A percentile compares a stretch with the other conserved stretches of the same genome.
Conservation (phyloP, 106 monocot species). For the Hemerocallis citrina region DNA sequence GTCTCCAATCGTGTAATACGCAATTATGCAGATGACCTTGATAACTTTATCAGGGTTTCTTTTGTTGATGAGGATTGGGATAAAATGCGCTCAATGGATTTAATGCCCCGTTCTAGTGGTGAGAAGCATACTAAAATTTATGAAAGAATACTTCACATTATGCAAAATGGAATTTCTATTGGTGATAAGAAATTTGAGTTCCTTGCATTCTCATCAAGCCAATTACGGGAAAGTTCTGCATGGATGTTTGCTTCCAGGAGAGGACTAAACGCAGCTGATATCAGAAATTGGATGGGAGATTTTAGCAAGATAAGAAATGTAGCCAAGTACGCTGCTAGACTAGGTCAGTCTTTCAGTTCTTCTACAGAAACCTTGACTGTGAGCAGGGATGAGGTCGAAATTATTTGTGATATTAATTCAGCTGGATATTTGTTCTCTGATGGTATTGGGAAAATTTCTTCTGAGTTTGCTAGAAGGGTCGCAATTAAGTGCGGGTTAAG, state of each 20-base stretch:
- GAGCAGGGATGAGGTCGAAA: constrained; percentile 30
- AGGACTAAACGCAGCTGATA: constrained; percentile 37
- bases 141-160: constrained; percentile 43
- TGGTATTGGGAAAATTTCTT: constrained; percentile 90
- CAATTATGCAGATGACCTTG: constrained; percentile 33
- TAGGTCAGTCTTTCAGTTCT: constrained; percentile 85
- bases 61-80: constrained; percentile 82
- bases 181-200: constrained; percentile 89
- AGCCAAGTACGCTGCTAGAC: constrained; percentile 82
- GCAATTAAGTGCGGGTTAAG: constrained; percentile 50
- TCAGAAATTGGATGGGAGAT: constrained; percentile 78
- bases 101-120: constrained; percentile 26
- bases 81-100: constrained; percentile 55
- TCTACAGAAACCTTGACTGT: constrained; percentile 79
- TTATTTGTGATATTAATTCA: constrained; percentile 54
- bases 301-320: constrained; percentile 81
- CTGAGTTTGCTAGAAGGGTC: constrained; percentile 63
- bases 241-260: constrained; percentile 91
- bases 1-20: constrained; percentile 88
- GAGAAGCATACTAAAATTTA: constrained; percentile 51
- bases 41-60: constrained; percentile 81
- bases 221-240: constrained; percentile 71
- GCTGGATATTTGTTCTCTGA: constrained; percentile 64
- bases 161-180: constrained; percentile 61
- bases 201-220: constrained; percentile 90